Percentiles rank a stretch among this genome's conserved stretches.
These are phyloP conservation scores for Coriolopsis trogii DNA, from an alignment of 1,284 basidiomycete genomes.

Conservation along the genomic window DNA sequence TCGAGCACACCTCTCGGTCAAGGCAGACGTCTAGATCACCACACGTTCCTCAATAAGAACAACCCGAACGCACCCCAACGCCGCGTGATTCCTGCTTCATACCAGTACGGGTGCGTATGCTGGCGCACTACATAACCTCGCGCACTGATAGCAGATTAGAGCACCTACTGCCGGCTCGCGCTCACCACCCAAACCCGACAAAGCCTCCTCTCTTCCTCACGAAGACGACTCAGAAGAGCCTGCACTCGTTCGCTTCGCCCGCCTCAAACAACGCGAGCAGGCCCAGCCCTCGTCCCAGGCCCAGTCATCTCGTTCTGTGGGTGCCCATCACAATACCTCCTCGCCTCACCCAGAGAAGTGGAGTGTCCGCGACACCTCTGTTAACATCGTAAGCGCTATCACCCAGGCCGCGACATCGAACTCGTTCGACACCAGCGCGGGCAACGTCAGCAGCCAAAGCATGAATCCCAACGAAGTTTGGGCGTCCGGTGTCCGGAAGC, in stretches of 20 bases:
- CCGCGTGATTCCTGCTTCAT: constrained; percentile 54
- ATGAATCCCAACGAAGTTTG: constrained; percentile 57
- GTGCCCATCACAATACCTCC: constrained; percentile 32
- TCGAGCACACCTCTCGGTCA: constrained; percentile 78
- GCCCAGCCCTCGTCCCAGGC: constrained; percentile 39
- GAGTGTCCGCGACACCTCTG: constrained; percentile 78
- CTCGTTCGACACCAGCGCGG: constrained; percentile 38
- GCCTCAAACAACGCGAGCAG: constrained; percentile 55
- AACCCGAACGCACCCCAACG: constrained; percentile 38
- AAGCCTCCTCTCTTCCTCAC: constrained; percentile 23
- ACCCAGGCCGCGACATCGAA: constrained; percentile 60
- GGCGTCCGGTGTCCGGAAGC: constrained; percentile 58
- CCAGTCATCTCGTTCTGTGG: constrained; percentile 37
- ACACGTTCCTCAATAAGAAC: constrained; percentile 71
- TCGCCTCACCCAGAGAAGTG: constrained; percentile 65
- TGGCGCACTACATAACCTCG: constrained; percentile 17
- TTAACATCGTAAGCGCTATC: constrained; percentile 83
- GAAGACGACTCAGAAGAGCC: constrained; percentile 47
- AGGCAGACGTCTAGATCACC: constrained; percentile 81
- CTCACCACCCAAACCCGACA: constrained; percentile 57
- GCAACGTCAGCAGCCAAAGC: constrained; percentile 32
- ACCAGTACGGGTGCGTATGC: constrained; percentile 64
- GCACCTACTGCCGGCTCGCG: constrained; percentile 58
- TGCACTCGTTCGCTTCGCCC: constrained; percentile 52
- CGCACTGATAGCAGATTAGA: constrained; percentile 40